These are phyloP conservation scores for Diaporthe caulivora DNA, from an alignment of 2,329 filamentous ascomycete genomes.

Conservation along the genomic window DNA sequence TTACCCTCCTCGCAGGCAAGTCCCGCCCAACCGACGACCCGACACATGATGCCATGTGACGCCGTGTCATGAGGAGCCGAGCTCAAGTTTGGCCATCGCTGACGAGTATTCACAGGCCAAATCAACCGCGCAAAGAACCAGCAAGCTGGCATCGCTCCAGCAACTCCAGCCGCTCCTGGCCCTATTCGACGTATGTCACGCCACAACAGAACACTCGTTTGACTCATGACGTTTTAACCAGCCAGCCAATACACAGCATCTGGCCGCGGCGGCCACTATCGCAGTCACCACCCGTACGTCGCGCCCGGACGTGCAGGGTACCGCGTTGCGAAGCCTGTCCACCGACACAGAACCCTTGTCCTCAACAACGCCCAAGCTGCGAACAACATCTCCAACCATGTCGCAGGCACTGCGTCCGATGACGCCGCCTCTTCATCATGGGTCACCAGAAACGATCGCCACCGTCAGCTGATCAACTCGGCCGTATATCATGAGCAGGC, in stretches of 20 bases:
- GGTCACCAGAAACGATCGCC: constrained; percentile 80
- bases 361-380: constrained; percentile 61
- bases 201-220: constrained; percentile 24
- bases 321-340: constrained; percentile 52
- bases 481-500: constrained; percentile 81
- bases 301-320: constrained; percentile 49
- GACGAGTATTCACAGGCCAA: constrained; percentile 68
- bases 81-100: neutral
- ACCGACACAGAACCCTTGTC: constrained; percentile 71
- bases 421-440: constrained; percentile 63
- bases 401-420: constrained; percentile 49
- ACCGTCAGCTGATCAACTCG: constrained; percentile 86
- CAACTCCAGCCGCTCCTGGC: constrained; percentile 44
- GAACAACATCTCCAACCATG: constrained; percentile 46
- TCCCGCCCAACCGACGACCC: constrained; percentile 22
- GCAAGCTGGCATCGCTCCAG: constrained; percentile 56
- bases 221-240: neutral
- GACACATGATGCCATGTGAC: neutral
- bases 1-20: constrained; percentile 64
- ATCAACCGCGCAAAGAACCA: constrained; percentile 85
- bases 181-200: constrained; percentile 52
- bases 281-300: constrained; percentile 46
- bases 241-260: neutral
- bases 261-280: constrained; percentile 42
- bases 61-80: neutral